phyloP scores from a whole-genome alignment of 2,329 filamentous ascomycete genomes.

The Purpureocillium takamizusanense region DNA sequence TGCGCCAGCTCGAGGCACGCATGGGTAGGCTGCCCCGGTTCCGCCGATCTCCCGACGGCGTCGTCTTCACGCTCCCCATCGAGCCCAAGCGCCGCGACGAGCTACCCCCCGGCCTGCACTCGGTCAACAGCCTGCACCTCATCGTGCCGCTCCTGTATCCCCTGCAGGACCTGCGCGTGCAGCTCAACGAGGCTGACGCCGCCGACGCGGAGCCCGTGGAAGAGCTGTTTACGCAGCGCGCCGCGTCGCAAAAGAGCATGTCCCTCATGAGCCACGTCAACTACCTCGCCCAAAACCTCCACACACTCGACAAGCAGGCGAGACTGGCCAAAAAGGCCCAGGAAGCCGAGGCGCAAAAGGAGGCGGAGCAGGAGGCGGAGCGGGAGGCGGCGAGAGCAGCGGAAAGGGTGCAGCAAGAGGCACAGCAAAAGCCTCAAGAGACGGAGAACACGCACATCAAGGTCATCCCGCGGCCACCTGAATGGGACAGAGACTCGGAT shows the following conservation, averaged over 20 bases:
- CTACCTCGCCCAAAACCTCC: conserved; percentile 63
- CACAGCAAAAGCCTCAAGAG: conserved; percentile 6
- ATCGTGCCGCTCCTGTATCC: conserved; percentile 66
- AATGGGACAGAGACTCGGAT: conserved; percentile 57
- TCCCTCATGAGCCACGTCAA: conserved; percentile 68
- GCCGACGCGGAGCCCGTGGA: conserved; percentile 55
- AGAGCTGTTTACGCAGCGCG: conserved; percentile 52
- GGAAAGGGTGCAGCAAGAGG: conserved; percentile 5
- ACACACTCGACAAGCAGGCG: conserved; percentile 52
- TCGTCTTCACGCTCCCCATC: conserved; percentile 61
- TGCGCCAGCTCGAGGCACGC: conserved; percentile 64
- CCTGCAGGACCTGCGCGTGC: conserved; percentile 55
- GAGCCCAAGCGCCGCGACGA: conserved; percentile 52
- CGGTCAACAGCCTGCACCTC: conserved; percentile 55
- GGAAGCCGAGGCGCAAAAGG: no score
- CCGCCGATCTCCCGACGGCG: conserved; percentile 59
- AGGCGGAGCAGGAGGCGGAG: conserved; percentile 6
- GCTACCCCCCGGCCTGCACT: conserved; percentile 51
- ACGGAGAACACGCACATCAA: conserved; percentile 56
- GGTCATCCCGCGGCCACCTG: conserved; percentile 65
- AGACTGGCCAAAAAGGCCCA: conserved; percentile 15
- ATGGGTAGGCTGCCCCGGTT: conserved; percentile 61
- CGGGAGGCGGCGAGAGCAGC: conserved; percentile 3
- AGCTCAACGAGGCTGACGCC: conserved; percentile 54
- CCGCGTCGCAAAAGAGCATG: conserved; percentile 46